Percentiles rank a stretch among this genome's conserved stretches.
Conservation (phyloP, 2,329 filamentous ascomycete species). For the Pyrenophora seminiperda region DNA sequence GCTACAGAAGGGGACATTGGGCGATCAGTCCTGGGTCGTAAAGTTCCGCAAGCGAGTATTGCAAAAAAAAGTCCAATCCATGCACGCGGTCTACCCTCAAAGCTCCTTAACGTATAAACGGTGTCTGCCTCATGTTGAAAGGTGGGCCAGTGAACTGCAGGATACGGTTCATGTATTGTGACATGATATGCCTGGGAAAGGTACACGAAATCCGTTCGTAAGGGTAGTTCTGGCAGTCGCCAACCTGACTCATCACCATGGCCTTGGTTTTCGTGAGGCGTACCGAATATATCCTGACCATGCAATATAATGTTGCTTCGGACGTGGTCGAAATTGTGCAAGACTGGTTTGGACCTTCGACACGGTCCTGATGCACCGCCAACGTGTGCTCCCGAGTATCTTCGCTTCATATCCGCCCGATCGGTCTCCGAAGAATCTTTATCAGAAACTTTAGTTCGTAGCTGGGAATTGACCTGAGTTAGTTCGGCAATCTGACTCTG, state of each 20-base stretch:
- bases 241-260: constrained; percentile 52
- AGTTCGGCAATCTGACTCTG: constrained; percentile 86
- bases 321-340: constrained; percentile 73
- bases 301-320: constrained; percentile 74
- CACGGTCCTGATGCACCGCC: constrained; percentile 22
- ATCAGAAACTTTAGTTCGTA: constrained; percentile 67
- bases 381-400: constrained; percentile 47
- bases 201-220: constrained; percentile 70
- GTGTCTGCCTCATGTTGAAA: constrained; percentile 78
- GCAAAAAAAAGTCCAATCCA: constrained; percentile 84
- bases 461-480: constrained; percentile 76
- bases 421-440: constrained; percentile 55
- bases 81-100: constrained; percentile 65
- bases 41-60: constrained; percentile 78
- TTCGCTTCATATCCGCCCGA: constrained; percentile 47
- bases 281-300: constrained; percentile 79
- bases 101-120: constrained; percentile 70
- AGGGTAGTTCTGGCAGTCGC: constrained; percentile 68
- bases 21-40: constrained; percentile 68
- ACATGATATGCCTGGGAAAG: constrained; percentile 77
- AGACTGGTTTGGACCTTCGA: constrained; percentile 63
- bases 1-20: constrained; percentile 60
- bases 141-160: constrained; percentile 85
- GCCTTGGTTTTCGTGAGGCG: constrained; percentile 65
- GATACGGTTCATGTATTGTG: constrained; percentile 78